Evolutionary conservation across 192 early-diverging fungal species (phyloP), one percentile per base, ranked within the genome.

Genomic region (Entrophospora sp.): DNA sequence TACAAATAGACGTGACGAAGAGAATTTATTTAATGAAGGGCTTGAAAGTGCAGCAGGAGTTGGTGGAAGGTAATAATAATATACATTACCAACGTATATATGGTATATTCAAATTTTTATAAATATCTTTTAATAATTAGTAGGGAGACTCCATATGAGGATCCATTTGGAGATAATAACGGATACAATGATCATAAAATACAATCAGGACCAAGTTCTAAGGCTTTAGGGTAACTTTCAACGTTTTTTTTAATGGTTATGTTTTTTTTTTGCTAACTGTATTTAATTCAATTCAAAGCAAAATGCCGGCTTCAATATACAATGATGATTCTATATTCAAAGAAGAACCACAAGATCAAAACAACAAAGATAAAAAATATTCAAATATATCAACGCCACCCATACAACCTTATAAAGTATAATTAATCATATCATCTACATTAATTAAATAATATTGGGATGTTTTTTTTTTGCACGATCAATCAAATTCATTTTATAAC

Each of bases 111-210:
- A 16, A 16, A 43, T 18, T 2, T 18, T 2, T 10, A n/a, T n/a
- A n/a, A n/a, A n/a, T n/a, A n/a, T n/a, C n/a, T n/a, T n/a, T n/a
- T n/a, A n/a, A n/a, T n/a, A 16, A 43, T 12, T 43, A 1, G 13
- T 1, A 43, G 42, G 13, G 18, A 16, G 42, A 25, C 22, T 37
- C 38, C 34, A 0, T 59, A 20, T 16, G 4, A 24, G 10, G 58
- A 73, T 55, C 71, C 71, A 44, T 73, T 73, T 66, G 53, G 58
- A 30, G 71, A 73, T 55, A 8, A 40, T 5, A 63, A 58, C 18
- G 55, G 69, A 35, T 30, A 31, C 22, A n/a, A 59, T 13, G 31
- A 61, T 37, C 9, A 35, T n/a, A 56, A 43, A 57, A 20, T 57
- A 38, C 34, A 18, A 3, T 32, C 25, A n/a, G 51, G 49, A 7